phyloP scores from a whole-genome alignment of 257 asterid species.

The Primulina tabacum region DNA sequence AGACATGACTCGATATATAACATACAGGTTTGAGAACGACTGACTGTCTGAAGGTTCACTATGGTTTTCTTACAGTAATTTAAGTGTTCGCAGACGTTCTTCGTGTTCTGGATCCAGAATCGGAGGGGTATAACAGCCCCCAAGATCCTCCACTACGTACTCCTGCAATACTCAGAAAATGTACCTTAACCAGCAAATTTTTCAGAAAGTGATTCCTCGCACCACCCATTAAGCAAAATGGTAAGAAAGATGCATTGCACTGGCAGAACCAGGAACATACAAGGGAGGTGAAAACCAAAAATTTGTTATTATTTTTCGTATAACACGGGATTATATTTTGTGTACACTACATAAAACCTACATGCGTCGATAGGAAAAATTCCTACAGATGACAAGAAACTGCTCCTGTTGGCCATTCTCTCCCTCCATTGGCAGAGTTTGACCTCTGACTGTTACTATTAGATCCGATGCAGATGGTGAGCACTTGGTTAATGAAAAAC shows the following conservation, averaged over 20 bases:
- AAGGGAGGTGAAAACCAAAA: neutral
- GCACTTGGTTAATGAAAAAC: neutral
- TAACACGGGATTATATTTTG: neutral
- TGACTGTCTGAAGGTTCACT: neutral
- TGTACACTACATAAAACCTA: neutral
- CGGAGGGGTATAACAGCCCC: conserved; percentile 44
- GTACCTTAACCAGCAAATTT: neutral
- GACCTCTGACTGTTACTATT: neutral
- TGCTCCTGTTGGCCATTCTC: neutral
- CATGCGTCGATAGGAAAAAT: neutral
- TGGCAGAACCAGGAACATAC: neutral
- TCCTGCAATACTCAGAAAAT: conserved; percentile 36
- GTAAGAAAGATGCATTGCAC: neutral
- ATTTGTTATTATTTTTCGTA: too few species aligned
- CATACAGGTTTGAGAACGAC: too few species aligned
- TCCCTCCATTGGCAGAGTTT: neutral
- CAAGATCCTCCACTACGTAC: conserved; percentile 49
- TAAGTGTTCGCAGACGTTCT: conserved; percentile 48
- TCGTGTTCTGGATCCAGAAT: conserved; percentile 42
- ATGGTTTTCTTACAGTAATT: conserved; percentile 33
- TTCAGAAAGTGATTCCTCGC: neutral
- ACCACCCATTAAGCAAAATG: neutral
- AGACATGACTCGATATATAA: neutral
- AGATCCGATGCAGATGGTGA: neutral
- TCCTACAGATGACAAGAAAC: neutral